Evolutionary conservation across 2,329 filamentous ascomycete species (phyloP).

Genomic region (Calonectria hawksworthii): DNA sequence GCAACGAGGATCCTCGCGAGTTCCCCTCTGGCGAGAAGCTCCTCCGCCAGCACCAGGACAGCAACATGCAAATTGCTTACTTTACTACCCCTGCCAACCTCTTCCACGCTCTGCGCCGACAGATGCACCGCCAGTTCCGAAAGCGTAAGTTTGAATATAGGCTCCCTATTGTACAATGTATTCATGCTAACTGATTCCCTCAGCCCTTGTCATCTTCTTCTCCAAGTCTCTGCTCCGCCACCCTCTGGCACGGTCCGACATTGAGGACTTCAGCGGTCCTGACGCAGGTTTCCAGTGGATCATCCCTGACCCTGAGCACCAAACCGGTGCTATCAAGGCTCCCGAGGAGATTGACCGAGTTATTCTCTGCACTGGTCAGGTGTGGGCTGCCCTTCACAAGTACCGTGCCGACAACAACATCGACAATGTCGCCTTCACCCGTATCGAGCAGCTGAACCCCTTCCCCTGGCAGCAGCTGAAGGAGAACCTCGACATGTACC

Average conservation of each 20-base stretch:
- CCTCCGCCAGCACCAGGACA: constrained; percentile 97
- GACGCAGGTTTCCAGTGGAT: constrained; percentile 95
- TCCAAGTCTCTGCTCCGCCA: constrained; percentile 97
- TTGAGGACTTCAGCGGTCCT: constrained; percentile 92
- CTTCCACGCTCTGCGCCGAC: constrained; percentile 95
- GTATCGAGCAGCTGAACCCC: constrained; percentile 97
- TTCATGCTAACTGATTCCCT: constrained; percentile 35
- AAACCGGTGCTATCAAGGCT: constrained; percentile 79
- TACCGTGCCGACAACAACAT: constrained; percentile 89
- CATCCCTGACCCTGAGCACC: constrained; percentile 90
- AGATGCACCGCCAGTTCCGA: constrained; percentile 99
- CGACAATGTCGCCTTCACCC: constrained; percentile 93
- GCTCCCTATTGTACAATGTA: background rate
- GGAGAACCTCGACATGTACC: constrained; percentile 97
- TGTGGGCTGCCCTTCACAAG: constrained; percentile 91
- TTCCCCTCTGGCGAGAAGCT: constrained; percentile 92
- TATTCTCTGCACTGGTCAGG: constrained; percentile 94
- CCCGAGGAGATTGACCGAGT: constrained; percentile 93
- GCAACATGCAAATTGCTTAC: constrained; percentile 99
- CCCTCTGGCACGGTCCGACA: constrained; percentile 87
- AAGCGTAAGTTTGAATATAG: constrained; percentile 79
- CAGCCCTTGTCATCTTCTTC: constrained; percentile 97
- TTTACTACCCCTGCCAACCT: constrained; percentile 96
- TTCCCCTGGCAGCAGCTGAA: constrained; percentile 98
- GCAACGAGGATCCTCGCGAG: constrained; percentile 95